phyloP scores from a whole-genome alignment of 345 rosid genomes.

The Dipteronia dyeriana region DNA sequence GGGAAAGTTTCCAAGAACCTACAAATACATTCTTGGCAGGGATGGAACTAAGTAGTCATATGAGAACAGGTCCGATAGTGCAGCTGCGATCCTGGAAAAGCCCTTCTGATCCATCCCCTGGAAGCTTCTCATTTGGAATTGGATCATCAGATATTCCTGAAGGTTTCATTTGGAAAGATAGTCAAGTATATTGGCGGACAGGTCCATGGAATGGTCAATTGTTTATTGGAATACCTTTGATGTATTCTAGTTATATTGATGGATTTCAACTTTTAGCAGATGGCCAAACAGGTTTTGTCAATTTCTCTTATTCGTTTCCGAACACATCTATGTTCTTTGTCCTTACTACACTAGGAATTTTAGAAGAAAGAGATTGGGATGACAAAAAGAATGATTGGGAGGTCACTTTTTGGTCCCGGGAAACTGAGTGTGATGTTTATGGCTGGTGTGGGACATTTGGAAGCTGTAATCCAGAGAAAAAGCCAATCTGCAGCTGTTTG shows the following conservation, averaged over 20 bases:
- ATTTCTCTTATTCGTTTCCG: slow-evolving; percentile 7
- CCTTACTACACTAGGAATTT: slow-evolving; percentile 38
- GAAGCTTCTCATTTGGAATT: slow-evolving; percentile 43
- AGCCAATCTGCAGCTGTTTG: slow-evolving; percentile 50
- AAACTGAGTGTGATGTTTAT: slow-evolving; percentile 41
- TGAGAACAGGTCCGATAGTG: slow-evolving; percentile 29
- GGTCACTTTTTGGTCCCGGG: not conserved
- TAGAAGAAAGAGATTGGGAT: slow-evolving; percentile 20
- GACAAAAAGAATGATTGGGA: slow-evolving; percentile 16
- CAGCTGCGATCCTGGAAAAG: slow-evolving; percentile 53
- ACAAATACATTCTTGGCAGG: slow-evolving; percentile 28
- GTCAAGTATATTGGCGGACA: slow-evolving; percentile 43
- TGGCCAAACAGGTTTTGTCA: slow-evolving; percentile 23
- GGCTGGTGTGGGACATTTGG: slow-evolving; percentile 56
- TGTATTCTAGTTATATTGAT: slow-evolving; percentile 30
- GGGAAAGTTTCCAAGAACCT: slow-evolving; percentile 67
- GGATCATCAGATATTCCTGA: slow-evolving; percentile 34
- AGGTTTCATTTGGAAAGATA: slow-evolving; percentile 44
- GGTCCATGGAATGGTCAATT: slow-evolving; percentile 66
- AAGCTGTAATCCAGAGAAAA: slow-evolving; percentile 28
- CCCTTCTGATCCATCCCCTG: slow-evolving; percentile 54
- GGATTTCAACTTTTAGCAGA: slow-evolving; percentile 24
- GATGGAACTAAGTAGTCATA: slow-evolving; percentile 40
- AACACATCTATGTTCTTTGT: slow-evolving; percentile 21
- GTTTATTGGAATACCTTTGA: slow-evolving; percentile 34